Conservation (phyloP, 805 yeast genomes). For the Barnettozyma sucrosica region DNA sequence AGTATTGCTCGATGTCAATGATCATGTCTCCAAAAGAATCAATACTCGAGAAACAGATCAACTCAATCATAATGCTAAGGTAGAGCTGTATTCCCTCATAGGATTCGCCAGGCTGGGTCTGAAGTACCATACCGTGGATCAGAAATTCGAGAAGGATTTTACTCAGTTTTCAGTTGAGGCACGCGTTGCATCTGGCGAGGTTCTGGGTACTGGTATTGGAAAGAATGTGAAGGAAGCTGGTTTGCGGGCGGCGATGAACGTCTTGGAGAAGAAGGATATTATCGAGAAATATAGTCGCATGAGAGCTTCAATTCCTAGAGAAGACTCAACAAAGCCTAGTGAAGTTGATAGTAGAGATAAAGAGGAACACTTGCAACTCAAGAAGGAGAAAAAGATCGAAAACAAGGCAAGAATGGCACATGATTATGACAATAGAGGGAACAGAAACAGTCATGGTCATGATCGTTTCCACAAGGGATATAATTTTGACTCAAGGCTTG, state of each 20-base stretch:
- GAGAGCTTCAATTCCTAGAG: constrained; percentile 49
- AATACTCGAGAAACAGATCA: constrained; percentile 19
- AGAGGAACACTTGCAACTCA: not conserved
- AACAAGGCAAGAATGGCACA: not conserved
- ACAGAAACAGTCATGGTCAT: not conserved
- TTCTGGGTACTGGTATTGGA: constrained; percentile 69
- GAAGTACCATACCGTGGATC: constrained; percentile 39
- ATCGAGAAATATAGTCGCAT: constrained; percentile 59
- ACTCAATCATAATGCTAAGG: constrained; percentile 64
- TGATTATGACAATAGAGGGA: not conserved
- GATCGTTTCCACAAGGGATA: not conserved
- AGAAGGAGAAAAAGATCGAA: not conserved
- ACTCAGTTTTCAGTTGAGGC: constrained; percentile 59
- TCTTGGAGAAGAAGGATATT: constrained; percentile 49
- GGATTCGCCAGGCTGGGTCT: constrained; percentile 71
- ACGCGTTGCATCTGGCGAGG: constrained; percentile 51
- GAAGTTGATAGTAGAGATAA: not conserved
- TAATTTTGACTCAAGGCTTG: not conserved
- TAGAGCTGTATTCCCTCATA: constrained; percentile 67
- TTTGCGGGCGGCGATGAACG: constrained; percentile 76
- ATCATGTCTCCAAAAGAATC: constrained; percentile 3
- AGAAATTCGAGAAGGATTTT: constrained; percentile 28
- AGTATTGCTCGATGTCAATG: constrained; percentile 26
- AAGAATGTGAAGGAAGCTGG: constrained; percentile 73
- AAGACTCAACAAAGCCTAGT: constrained; percentile 12